phyloP scores from a whole-genome alignment of 2,329 filamentous ascomycete genomes.

The Aureobasidium melanogenum region DNA sequence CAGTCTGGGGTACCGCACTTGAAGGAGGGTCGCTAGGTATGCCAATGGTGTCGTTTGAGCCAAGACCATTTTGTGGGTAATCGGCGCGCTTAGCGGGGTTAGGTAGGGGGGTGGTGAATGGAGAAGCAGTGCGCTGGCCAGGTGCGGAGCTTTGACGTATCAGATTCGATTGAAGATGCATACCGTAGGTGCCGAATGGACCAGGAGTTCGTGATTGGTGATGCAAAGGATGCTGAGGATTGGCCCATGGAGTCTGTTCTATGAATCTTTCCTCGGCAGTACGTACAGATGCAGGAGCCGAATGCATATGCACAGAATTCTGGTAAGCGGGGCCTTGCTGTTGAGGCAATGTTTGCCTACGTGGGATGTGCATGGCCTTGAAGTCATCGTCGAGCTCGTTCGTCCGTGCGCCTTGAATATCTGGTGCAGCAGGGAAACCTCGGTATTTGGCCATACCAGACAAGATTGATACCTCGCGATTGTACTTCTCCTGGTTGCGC shows the following conservation, averaged over 20 bases:
- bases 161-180: slow-evolving; percentile 13
- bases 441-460: slow-evolving; percentile 89
- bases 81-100: slow-evolving; percentile 16
- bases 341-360: slow-evolving; percentile 16
- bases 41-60: slow-evolving; percentile 18
- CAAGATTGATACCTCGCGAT: slow-evolving; percentile 85
- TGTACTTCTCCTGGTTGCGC: slow-evolving; percentile 81
- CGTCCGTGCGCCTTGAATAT: slow-evolving; percentile 62
- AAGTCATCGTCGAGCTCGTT: slow-evolving; percentile 79
- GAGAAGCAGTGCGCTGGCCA: slow-evolving; percentile 15
- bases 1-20: slow-evolving; percentile 24
- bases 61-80: slow-evolving; percentile 9
- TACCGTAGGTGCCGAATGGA: slow-evolving; percentile 11
- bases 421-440: slow-evolving; percentile 90
- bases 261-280: slow-evolving; percentile 62
- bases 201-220: slow-evolving; percentile 15
- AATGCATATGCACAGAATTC: slow-evolving; percentile 1
- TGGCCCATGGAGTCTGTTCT: slow-evolving; percentile 86
- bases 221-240: slow-evolving; percentile 50
- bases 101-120: slow-evolving; percentile 24
- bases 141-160: slow-evolving; percentile 11
- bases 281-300: slow-evolving; percentile 19
- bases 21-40: slow-evolving; percentile 23
- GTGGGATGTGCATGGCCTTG: slow-evolving; percentile 54
- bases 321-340: slow-evolving; percentile 12